A percentile compares a stretch with the other conserved stretches of the same genome.
Conservation (phyloP, 805 yeast species). For the Lachancea thermotolerans region DNA sequence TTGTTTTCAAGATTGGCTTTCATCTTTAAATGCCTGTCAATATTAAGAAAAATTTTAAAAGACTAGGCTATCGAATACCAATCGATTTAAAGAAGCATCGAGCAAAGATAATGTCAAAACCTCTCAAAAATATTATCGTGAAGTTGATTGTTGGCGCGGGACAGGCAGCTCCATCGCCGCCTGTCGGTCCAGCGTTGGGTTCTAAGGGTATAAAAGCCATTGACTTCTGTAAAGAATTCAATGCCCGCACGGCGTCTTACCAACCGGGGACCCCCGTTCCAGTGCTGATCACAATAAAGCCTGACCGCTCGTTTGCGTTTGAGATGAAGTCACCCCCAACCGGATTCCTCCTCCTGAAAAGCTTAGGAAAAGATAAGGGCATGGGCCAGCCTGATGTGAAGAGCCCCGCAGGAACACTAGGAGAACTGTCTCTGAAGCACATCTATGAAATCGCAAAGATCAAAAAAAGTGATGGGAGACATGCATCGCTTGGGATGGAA, state of each 20-base stretch:
- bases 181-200: constrained; percentile 98
- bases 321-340: constrained; percentile 90
- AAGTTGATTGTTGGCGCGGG: constrained; percentile 95
- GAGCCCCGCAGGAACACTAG: constrained; percentile 38
- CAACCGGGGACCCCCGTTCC: constrained; percentile 89
- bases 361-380: constrained; percentile 68
- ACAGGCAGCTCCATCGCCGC: constrained; percentile 97
- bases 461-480: constrained; percentile 79
- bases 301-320: constrained; percentile 86
- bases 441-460: constrained; percentile 91
- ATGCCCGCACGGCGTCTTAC: constrained; percentile 88
- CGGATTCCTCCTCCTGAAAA: constrained; percentile 73
- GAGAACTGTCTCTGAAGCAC: constrained; percentile 74
- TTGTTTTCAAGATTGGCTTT: no score
- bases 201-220: constrained; percentile 98
- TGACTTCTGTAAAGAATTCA: constrained; percentile 96
- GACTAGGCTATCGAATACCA: neutral
- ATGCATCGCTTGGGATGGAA: constrained; percentile 60
- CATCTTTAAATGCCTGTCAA: neutral
- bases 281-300: constrained; percentile 72
- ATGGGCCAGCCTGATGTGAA: constrained; percentile 44
- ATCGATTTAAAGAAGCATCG: neutral
- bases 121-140: constrained; percentile 59
- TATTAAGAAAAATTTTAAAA: neutral
- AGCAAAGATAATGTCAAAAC: constrained; percentile 24